Evolutionary conservation across 2,329 filamentous ascomycete genomes (phyloP), one percentile per base, ranked within the genome.

Genomic region (Cladosporium sp.): DNA sequence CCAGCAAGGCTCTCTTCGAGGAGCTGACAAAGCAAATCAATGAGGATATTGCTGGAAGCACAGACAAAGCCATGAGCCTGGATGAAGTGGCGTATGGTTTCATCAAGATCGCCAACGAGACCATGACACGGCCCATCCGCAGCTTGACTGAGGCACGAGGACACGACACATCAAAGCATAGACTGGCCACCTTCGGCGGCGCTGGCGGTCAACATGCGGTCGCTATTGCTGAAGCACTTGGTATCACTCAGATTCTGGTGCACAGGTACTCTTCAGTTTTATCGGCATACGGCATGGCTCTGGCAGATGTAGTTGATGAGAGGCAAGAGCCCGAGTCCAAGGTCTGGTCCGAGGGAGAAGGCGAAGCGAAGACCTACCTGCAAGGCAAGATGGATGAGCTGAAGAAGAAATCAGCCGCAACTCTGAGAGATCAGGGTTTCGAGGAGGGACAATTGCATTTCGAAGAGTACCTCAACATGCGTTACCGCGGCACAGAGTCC

Each of bases 401-500:
- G 44, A 94, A 91, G 79, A 83, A 86, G n/a, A 92, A 89, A 74
- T 93, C 92, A 0, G 85, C 82, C 0, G 80, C 82, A 21, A 86
- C 87, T 0, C 80, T 97, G 5, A 81, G 82, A 26, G 89, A 90
- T 2, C 93, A 97, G 78, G 93, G 93, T 0, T 97, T 97, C 73
- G 81, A 84, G 1, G 86, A 91, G 52, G 80, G 85, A 5, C 87
- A 91, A 35, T 91, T 97, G 28, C 84, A 88, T 0, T 96, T 94
- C 73, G 93, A 97, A 75, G 91, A 96, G 75, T 97, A 97, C 73
- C 86, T 98, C 65, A 97, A 97, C 75, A 93, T 97, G 89, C 84
- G 93, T 65, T 97, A 97, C 73, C 87, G 92, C 40, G 93, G 93
- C 12, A 97, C 93, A 0, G 93, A 97, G 75, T 96, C 92, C 8